Evolutionary conservation across 1,284 basidiomycete genomes (phyloP).

Genomic region (Ceratobasidium theobromae): DNA sequence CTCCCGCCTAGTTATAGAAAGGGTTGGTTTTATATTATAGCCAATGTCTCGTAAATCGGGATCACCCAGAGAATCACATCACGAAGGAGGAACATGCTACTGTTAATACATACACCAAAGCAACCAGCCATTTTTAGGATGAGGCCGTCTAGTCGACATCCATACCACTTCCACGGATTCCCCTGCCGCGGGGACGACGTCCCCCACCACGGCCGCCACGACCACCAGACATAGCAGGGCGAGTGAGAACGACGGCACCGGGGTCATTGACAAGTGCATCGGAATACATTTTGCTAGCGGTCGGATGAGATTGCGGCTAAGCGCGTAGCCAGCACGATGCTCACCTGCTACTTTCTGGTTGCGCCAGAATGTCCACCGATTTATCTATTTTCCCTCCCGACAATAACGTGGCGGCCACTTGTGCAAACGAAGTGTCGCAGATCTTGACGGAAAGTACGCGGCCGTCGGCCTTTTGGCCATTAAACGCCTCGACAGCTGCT

Average conservation of each 20-base stretch:
- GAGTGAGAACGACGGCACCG: slow-evolving; percentile 23
- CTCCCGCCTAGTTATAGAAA: too few species aligned
- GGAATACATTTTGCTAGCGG: slow-evolving; percentile 35
- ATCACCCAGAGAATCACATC: not conserved
- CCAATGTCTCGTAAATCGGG: slow-evolving; percentile 19
- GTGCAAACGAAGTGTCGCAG: slow-evolving; percentile 19
- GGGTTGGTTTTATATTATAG: slow-evolving; percentile 14
- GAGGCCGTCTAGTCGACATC: slow-evolving; percentile 9
- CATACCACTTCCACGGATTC: slow-evolving; percentile 31
- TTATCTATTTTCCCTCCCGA: slow-evolving; percentile 28
- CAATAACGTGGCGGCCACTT: slow-evolving; percentile 19
- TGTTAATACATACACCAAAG: slow-evolving; percentile 17
- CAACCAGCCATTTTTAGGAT: not conserved
- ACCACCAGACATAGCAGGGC: slow-evolving; percentile 4
- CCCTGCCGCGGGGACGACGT: slow-evolving; percentile 31
- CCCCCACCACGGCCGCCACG: slow-evolving; percentile 30
- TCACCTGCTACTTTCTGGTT: slow-evolving; percentile 27
- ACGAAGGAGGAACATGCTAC: not conserved
- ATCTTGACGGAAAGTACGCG: slow-evolving; percentile 32
- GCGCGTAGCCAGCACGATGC: not conserved
- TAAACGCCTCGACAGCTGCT: slow-evolving; percentile 29
- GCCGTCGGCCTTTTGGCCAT: slow-evolving; percentile 34
- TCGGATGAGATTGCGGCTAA: not conserved
- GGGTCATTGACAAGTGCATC: slow-evolving; percentile 31
- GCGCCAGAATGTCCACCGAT: slow-evolving; percentile 29